A percentile compares a stretch with the other conserved stretches of the same genome.
Evolutionary conservation across 1,284 basidiomycete species (phyloP).

Genomic region (Chalciporus sp.): DNA sequence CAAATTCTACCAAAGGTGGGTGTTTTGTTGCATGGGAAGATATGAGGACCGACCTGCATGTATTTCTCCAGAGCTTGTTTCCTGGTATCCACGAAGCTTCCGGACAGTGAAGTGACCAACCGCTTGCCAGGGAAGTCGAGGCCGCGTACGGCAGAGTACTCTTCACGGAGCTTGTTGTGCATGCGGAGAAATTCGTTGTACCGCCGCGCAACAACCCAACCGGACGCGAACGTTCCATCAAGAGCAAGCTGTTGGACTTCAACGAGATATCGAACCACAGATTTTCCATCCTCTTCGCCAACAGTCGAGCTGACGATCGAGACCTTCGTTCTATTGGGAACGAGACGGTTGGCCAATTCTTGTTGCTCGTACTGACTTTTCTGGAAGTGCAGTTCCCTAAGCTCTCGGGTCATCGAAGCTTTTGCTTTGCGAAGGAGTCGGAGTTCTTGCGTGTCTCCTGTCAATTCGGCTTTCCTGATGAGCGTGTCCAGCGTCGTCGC

Average conservation of each 20-base stretch:
- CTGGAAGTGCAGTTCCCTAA: slow-evolving; percentile 85
- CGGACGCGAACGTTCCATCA: slow-evolving; percentile 75
- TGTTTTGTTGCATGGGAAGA: background rate
- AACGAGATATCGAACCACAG: slow-evolving; percentile 90
- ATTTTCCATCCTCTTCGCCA: slow-evolving; percentile 82
- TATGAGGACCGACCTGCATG: slow-evolving; percentile 66
- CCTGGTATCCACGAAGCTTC: slow-evolving; percentile 82
- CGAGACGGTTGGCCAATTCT: slow-evolving; percentile 80
- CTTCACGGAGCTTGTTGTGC: slow-evolving; percentile 82
- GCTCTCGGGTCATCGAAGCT: slow-evolving; percentile 78
- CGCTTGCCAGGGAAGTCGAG: slow-evolving; percentile 91
- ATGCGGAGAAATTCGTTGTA: slow-evolving; percentile 95
- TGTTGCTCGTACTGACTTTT: slow-evolving; percentile 90
- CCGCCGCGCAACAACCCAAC: slow-evolving; percentile 89
- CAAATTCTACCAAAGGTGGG: slow-evolving; percentile 54
- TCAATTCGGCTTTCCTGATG: slow-evolving; percentile 92
- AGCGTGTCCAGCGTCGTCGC: slow-evolving; percentile 82
- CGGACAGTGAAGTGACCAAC: slow-evolving; percentile 82
- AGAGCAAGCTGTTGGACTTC: slow-evolving; percentile 85
- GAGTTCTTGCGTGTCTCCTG: slow-evolving; percentile 86
- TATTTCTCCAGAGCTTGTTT: slow-evolving; percentile 85
- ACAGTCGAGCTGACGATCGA: slow-evolving; percentile 77
- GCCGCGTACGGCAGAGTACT: slow-evolving; percentile 63
- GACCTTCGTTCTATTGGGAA: slow-evolving; percentile 79
- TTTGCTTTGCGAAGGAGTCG: slow-evolving; percentile 82